A percentile compares a stretch with the other conserved stretches of the same genome.
Conservation (phyloP, 768 basidiomycete species). For the Asterophora parasitica region DNA sequence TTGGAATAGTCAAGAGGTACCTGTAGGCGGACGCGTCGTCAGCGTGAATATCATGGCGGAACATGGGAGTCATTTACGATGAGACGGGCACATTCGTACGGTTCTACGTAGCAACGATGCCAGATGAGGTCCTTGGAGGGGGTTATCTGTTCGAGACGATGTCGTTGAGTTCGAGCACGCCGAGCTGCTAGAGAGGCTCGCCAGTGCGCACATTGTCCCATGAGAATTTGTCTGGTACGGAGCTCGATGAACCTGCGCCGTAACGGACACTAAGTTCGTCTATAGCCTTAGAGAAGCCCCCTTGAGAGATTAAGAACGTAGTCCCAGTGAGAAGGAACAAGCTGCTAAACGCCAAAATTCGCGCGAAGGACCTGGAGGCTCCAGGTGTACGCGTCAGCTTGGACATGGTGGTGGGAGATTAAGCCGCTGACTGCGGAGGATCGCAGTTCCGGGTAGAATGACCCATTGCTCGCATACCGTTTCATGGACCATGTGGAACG, state of each 20-base stretch:
- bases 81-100: constrained; percentile 27
- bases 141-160: constrained; percentile 3
- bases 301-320: neutral
- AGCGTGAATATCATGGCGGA: neutral
- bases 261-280: neutral
- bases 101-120: constrained; percentile 20
- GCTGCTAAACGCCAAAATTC: neutral
- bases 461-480: no score
- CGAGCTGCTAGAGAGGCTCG: neutral
- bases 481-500: no score
- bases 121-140: constrained; percentile 19
- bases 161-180: neutral
- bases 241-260: neutral
- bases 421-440: neutral
- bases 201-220: constrained; percentile 4
- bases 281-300: neutral
- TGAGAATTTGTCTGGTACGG: neutral
- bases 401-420: neutral
- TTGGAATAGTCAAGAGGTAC: constrained; percentile 43
- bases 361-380: neutral
- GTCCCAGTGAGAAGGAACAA: neutral
- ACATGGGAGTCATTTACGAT: constrained; percentile 16
- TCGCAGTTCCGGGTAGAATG: neutral
- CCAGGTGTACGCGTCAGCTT: neutral
- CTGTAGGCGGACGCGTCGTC: constrained; percentile 18